Base-by-base conservation (phyloP, 2,329 filamentous ascomycete species). In the Claviceps purpurea region DNA sequence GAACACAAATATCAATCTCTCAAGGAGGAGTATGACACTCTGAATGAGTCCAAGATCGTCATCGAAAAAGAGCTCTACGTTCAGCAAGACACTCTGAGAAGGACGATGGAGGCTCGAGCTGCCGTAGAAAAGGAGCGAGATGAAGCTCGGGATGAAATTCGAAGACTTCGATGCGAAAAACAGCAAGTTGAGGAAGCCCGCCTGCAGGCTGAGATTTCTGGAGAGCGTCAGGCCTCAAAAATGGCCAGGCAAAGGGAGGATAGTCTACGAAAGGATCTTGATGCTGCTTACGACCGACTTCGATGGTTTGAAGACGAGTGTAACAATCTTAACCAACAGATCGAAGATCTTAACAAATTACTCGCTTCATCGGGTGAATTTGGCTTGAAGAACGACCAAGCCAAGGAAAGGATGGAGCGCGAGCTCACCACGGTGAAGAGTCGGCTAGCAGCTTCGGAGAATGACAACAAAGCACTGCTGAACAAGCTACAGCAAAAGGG, bases 401-500 rank as follows among this genome's bases (percentile, higher is more conserved):
- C 90, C 57, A 97, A 97, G 66, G 89, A 96, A 65, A 84, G 93
- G 39, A 76, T 96, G 45, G 90, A 97, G 66, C 81, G 89, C 22
- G 93, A 98, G 64, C 76, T 97, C 6, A 84, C 88, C 22, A 96
- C 91, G 1, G 80, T 96, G 59, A 95, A 93, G 66, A 90, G 90
- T 55, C 84, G 91, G 22, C 74, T 98, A 42, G 78, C 85, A 7
- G 93, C 91, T 24, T 97, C 91, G 0, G 91, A 98, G 65, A 96
- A 97, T 60, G 91, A 97, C 69, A 97, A 97, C 62, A 84, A 89
- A 50, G 85, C 89, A 5, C 73, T 98, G n/a, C 77, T 97, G 58
- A 97, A 96, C 71, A 97, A 97, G 68, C 77, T 98, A 18, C 91
- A 97, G 62, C 91, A 97, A 62, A 97, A 97, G 73, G 93, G 94